Conservation (phyloP, 2,329 filamentous ascomycete species). For the Tolypocladium paradoxum region DNA sequence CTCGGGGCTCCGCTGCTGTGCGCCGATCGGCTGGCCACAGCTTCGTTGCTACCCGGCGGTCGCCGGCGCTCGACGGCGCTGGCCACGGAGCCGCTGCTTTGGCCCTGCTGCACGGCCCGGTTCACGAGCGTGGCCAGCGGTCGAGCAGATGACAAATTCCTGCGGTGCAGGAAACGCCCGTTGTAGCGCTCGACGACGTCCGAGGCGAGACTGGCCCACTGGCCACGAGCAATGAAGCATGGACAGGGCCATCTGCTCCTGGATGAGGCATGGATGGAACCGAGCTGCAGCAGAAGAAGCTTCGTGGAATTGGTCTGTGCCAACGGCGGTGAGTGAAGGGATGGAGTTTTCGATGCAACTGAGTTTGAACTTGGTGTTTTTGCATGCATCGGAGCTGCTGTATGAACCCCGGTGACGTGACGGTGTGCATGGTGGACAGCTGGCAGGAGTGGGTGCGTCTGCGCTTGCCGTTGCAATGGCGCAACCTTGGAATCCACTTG, state of each 20-base stretch:
- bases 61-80: too few relatives aligned
- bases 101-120: not conserved
- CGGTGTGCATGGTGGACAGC: not conserved
- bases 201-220: not conserved
- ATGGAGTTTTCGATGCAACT: not conserved
- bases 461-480: not conserved
- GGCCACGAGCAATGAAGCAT: not conserved
- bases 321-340: not conserved
- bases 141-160: not conserved
- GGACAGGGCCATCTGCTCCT: not conserved
- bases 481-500: too few relatives aligned
- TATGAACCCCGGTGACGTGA: not conserved
- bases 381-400: not conserved
- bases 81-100: not conserved
- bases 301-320: not conserved
- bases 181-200: not conserved
- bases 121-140: not conserved
- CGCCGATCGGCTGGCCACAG: not conserved
- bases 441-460: not conserved
- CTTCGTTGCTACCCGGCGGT: not conserved
- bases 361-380: not conserved
- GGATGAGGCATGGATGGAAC: not conserved
- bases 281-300: not conserved
- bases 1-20: not conserved
- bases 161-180: not conserved